phyloP scores from a whole-genome alignment of 225 moss, liverwort and hornwort species.

The Straminergon stramineum region DNA sequence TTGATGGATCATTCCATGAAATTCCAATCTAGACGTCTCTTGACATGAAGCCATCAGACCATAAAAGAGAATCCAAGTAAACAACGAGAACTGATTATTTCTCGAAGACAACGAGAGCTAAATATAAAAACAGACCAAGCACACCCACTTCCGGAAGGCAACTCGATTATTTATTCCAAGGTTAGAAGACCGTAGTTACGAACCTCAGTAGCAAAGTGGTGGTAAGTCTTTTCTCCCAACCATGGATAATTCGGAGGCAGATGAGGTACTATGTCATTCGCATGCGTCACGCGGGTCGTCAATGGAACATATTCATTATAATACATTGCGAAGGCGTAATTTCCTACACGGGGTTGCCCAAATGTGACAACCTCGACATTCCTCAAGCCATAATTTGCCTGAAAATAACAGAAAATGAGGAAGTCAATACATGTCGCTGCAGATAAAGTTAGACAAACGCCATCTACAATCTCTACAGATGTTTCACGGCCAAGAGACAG shows the following conservation, averaged over 20 bases:
- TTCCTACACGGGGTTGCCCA: slow-evolving; percentile 92
- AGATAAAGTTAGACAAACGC: background rate
- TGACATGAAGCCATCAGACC: background rate
- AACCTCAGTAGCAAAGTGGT: slow-evolving; percentile 93
- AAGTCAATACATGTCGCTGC: background rate
- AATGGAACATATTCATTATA: slow-evolving; percentile 51
- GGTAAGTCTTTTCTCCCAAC: slow-evolving; percentile 81
- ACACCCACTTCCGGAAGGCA: background rate
- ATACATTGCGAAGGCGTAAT: slow-evolving; percentile 55
- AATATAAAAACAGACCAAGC: background rate
- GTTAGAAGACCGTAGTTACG: background rate
- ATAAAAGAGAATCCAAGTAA: background rate
- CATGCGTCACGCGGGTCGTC: slow-evolving; percentile 78
- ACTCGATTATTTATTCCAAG: background rate
- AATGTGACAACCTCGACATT: slow-evolving; percentile 71
- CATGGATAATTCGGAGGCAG: slow-evolving; percentile 78
- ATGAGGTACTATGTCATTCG: slow-evolving; percentile 87
- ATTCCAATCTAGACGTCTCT: background rate
- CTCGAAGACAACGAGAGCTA: background rate
- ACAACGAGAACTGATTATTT: background rate
- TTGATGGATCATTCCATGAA: background rate
- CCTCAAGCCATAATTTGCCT: slow-evolving; percentile 52
- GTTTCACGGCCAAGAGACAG: background rate
- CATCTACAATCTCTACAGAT: background rate
- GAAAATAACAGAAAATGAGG: background rate